Conservation (phyloP, 257 asterid species). For the Solanum megistacrolobum region DNA sequence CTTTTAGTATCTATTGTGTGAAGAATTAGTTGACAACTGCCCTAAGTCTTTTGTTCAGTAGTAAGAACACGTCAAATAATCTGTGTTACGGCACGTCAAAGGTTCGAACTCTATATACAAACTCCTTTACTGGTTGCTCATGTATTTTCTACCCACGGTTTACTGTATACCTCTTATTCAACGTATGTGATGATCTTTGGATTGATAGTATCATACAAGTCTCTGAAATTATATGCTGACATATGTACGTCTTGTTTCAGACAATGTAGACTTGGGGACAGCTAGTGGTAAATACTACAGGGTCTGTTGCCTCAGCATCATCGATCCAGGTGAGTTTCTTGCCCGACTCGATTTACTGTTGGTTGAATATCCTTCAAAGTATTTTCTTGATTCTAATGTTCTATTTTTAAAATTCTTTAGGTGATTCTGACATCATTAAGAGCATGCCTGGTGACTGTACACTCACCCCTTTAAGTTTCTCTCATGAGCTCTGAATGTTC, state of each 20-base stretch:
- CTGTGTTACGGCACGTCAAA: neutral
- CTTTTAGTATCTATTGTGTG: neutral
- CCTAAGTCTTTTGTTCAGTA: neutral
- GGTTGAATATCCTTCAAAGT: neutral
- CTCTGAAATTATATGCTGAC: neutral
- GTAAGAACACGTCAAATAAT: neutral
- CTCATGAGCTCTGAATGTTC: no score
- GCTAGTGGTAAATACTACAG: slow-evolving; percentile 68
- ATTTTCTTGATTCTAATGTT: neutral
- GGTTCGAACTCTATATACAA: neutral
- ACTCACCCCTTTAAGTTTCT: no score
- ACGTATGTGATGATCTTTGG: neutral
- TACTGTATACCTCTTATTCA: neutral
- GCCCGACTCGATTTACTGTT: neutral
- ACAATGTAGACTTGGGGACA: slow-evolving; percentile 68
- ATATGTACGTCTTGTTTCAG: slow-evolving; percentile 10
- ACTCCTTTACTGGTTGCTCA: neutral
- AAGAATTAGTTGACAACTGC: neutral
- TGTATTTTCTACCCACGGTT: neutral
- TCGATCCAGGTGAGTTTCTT: slow-evolving; percentile 42
- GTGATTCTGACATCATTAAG: slow-evolving; percentile 71
- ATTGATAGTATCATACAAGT: neutral
- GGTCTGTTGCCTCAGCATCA: slow-evolving; percentile 68
- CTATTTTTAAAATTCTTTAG: slow-evolving; percentile 11
- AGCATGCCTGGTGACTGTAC: slow-evolving; percentile 32